phyloP scores from a whole-genome alignment of 805 yeast species.

The Candida suzukii region DNA sequence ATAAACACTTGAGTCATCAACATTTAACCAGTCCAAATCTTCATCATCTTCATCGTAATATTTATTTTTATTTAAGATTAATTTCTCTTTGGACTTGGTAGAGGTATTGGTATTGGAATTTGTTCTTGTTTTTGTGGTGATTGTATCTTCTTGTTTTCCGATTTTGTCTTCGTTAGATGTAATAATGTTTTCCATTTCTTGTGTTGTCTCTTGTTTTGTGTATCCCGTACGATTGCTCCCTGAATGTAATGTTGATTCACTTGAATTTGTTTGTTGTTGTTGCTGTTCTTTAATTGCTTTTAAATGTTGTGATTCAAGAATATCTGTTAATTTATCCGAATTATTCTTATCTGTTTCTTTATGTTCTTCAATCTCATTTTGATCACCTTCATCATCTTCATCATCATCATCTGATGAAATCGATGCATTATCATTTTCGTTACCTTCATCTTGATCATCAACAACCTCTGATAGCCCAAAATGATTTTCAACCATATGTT shows the following conservation, averaged over 20 bases:
- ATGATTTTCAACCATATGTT: conserved; percentile 68
- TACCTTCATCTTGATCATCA: conserved; percentile 15
- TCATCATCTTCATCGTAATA: conserved; percentile 11
- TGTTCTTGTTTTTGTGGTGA: too few relatives aligned
- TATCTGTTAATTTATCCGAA: conserved; percentile 11
- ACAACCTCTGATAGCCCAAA: conserved; percentile 28
- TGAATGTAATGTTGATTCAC: not conserved
- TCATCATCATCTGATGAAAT: not conserved
- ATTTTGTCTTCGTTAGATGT: too few relatives aligned
- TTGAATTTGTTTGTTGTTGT: too few relatives aligned
- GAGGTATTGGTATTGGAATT: not conserved
- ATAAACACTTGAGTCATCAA: conserved; percentile 26
- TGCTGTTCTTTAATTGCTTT: conserved; percentile 29
- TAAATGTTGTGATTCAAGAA: conserved; percentile 27
- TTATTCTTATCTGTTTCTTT: conserved; percentile 3
- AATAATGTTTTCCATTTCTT: too few relatives aligned
- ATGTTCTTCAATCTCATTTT: conserved; percentile 4
- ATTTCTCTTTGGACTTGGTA: too few relatives aligned
- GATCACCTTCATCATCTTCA: not conserved
- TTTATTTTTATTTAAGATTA: not conserved
- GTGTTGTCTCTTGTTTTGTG: not conserved
- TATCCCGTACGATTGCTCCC: conserved; percentile 1
- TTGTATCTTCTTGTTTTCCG: too few relatives aligned
- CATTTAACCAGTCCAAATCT: conserved; percentile 48
- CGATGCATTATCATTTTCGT: conserved; percentile 9